Percentiles rank a stretch among this genome's conserved stretches.
Evolutionary conservation across 116 monocot genomes (phyloP).

Genomic region (Phalaenopsis hybrid): DNA sequence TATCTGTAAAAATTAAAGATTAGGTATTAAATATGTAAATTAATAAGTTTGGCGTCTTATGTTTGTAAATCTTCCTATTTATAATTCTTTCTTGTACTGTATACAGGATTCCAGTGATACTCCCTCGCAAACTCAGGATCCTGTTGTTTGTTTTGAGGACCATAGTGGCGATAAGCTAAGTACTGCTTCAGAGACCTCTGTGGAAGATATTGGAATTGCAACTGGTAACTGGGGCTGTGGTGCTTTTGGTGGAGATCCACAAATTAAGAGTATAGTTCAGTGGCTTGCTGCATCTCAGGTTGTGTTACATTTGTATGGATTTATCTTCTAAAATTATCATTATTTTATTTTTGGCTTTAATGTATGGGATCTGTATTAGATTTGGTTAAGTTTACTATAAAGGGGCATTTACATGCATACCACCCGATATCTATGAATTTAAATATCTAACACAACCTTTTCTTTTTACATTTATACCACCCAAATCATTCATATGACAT

Average conservation of each 20-base stretch:
- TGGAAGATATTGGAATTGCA: slow-evolving; percentile 55
- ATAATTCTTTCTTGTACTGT: neutral
- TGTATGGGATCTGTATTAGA: neutral
- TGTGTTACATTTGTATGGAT: neutral
- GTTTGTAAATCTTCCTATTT: too few species aligned
- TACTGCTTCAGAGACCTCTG: slow-evolving; percentile 3
- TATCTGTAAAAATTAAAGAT: too few species aligned
- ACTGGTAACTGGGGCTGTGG: slow-evolving; percentile 99
- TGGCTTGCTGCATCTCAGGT: slow-evolving; percentile 99
- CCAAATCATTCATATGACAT: too few species aligned
- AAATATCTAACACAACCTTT: too few species aligned
- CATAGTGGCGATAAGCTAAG: neutral
- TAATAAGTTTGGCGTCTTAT: too few species aligned
- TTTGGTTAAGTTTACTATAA: neutral
- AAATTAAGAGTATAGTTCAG: slow-evolving; percentile 81
- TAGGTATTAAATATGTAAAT: too few species aligned
- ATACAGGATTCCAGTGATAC: slow-evolving; percentile 6
- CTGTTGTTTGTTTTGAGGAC: slow-evolving; percentile 3
- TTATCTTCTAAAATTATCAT: neutral
- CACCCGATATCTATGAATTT: too few species aligned
- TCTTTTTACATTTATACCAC: too few species aligned
- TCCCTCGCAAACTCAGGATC: neutral
- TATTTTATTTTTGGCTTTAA: neutral
- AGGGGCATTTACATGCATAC: too few species aligned
- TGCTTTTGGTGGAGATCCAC: slow-evolving; percentile 90